Percentiles rank a stretch among this genome's conserved stretches.
Evolutionary conservation across 1,284 basidiomycete genomes (phyloP).

Genomic region (Rhodotorula sp.): DNA sequence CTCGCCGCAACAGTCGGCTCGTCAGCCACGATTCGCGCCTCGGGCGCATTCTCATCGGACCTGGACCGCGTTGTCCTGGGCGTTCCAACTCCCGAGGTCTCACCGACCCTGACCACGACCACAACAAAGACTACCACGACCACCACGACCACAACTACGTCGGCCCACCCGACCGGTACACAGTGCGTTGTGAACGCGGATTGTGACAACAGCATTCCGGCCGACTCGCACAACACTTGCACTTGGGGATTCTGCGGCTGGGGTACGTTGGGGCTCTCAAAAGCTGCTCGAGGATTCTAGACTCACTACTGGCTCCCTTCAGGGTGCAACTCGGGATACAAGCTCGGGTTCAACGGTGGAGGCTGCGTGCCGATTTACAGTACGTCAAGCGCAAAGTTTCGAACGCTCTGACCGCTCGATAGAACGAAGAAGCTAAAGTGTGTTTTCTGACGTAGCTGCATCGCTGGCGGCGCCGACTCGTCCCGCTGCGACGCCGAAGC

Average conservation of each 20-base stretch:
- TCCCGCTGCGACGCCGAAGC: slow-evolving; percentile 9
- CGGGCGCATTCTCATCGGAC: no score
- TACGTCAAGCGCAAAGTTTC: neutral
- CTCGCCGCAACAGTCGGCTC: no score
- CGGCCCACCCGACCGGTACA: neutral
- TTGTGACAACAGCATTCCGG: neutral
- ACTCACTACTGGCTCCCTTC: neutral
- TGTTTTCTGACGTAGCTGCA: neutral
- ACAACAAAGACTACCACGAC: neutral
- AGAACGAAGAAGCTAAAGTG: no score
- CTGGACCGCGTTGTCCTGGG: no score
- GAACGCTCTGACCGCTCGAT: no score
- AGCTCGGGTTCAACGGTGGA: neutral
- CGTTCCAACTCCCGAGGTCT: neutral
- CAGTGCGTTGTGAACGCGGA: slow-evolving; percentile 1
- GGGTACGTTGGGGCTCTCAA: neutral
- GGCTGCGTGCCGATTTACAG: neutral
- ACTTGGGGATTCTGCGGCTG: neutral
- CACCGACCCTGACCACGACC: neutral
- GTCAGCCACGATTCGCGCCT: no score
- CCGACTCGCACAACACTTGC: slow-evolving; percentile 4
- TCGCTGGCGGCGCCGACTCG: neutral
- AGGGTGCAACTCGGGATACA: neutral
- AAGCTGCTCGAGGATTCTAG: neutral
- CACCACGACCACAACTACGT: neutral